Evolutionary conservation across 2,329 filamentous ascomycete species (phyloP), one percentile per base, ranked within the genome.

Genomic region (Phyllosticta citrichinensis): DNA sequence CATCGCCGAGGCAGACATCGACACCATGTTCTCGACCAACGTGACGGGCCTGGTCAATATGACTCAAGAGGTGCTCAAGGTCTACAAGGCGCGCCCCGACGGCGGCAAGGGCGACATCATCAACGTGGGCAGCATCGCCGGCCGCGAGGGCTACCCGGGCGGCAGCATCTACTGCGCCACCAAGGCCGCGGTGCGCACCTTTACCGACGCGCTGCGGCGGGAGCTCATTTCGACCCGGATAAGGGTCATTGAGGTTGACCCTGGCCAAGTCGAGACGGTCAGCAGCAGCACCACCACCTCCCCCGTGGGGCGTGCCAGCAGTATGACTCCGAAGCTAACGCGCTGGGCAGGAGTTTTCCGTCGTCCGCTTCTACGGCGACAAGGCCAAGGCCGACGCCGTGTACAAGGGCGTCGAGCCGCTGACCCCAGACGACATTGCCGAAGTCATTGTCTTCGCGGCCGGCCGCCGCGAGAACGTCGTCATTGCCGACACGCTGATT

Each of bases 21-120:
- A 88, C 68, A 70, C 86, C 73, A 97, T 97, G 91, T 90, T 97
- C 71, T 77, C 83, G 55, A 97, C 94, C 62, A 99, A 99, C 73
- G 92, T 97, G 58, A 94, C 88, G 1, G 94, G 94, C 27, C 81
- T 99, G 35, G 94, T 99, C 79, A 89, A 93, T 79, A 90, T 97
- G 88, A 97, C 94, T 0, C 94, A 99, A 79, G 89, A 89, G 54
- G 80, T 97, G 63, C 77, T 97, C 19, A 85, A 89, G 58, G 86
- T 91, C 71, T 95, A 92, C 81, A 87, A 91, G 75, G 80, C 83
- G 67, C 70, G 79, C 65, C 63, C 76, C 22, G 81, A 93, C 61
- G 87, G 88, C 62, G 92, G 91, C 62, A 79, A 83, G 52, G 93
- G 93, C 68, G 94, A 97, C 72, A 92, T 99, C 72, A 96, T 99